phyloP scores from a whole-genome alignment of 768 basidiomycete genomes.

The Leccinum truebloodii region DNA sequence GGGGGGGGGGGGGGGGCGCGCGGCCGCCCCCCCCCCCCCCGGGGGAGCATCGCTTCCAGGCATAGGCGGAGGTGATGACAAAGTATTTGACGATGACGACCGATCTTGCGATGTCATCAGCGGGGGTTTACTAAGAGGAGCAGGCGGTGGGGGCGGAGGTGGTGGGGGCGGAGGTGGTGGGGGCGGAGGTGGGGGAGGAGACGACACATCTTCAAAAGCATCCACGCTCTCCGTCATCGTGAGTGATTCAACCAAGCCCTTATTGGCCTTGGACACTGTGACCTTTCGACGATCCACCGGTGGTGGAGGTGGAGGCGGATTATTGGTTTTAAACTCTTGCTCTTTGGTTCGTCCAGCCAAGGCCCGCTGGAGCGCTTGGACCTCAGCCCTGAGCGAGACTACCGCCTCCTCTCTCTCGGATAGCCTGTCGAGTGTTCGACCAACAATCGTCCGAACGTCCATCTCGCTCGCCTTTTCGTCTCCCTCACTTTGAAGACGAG shows the following conservation, averaged over 20 bases:
- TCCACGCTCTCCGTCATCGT: slow-evolving; percentile 13
- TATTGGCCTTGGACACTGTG: slow-evolving; percentile 10
- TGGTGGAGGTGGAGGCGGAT: slow-evolving; percentile 65
- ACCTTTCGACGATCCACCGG: slow-evolving; percentile 23
- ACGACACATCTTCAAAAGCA: slow-evolving; percentile 3
- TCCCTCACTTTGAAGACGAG: slow-evolving; percentile 63
- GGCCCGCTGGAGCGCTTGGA: slow-evolving; percentile 51
- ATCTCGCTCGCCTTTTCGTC: slow-evolving; percentile 48
- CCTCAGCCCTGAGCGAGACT: slow-evolving; percentile 46
- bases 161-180: slow-evolving; percentile 26
- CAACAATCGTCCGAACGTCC: slow-evolving; percentile 69
- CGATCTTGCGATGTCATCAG: too few relatives aligned
- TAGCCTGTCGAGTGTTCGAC: slow-evolving; percentile 67
- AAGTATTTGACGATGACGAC: too few relatives aligned
- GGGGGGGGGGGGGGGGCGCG: too few relatives aligned
- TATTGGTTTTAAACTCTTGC: slow-evolving; percentile 68
- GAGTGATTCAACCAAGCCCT: slow-evolving; percentile 4
- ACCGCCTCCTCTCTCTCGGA: slow-evolving; percentile 71
- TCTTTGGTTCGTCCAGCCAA: slow-evolving; percentile 56
- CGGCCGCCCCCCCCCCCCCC: too few relatives aligned
- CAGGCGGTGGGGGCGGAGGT: slow-evolving; percentile 18
- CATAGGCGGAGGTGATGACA: slow-evolving; percentile 6
- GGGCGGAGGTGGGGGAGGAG: slow-evolving; percentile 29
- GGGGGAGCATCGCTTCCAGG: not conserved
- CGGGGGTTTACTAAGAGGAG: not conserved